Base-by-base conservation (phyloP, 768 basidiomycete species). In the Hygrophoropsis aurantiaca region DNA sequence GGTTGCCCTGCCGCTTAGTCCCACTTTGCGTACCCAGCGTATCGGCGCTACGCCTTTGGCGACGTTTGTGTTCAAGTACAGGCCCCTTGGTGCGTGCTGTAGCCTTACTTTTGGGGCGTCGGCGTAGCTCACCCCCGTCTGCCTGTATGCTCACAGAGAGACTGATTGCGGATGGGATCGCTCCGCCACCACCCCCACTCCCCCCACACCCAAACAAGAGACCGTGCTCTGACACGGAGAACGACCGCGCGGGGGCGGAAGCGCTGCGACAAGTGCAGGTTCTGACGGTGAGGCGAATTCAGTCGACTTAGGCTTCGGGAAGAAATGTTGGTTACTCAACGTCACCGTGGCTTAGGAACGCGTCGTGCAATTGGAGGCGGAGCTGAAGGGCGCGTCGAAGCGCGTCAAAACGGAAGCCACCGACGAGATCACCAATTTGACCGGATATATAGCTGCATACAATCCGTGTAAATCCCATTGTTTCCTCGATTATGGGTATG, bases 1-100 rank as follows among this genome's bases (percentile, higher is more conserved):
- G 49, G 39, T 41, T 19, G 16, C 46, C 34, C 45, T 32, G 1
- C 8, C 1, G 11, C 1, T 32, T 7, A 26, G 2, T 15, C 18
- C 32, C 25, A 20, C 0, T 11, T 20, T 21, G 4, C 3, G 11
- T 44, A 24, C 32, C 21, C 20, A 2, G 2, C 25, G 36, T 45
- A 37, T 63, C 39, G 60, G 60, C 42, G 49, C 36, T 24, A 11
- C 32, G 2, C 61, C 63, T 11, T 37, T 66, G 2, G 59, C 32
- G 18, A 59, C 53, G n/a, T 65, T 67, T 24, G 27, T 56, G 24
- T 65, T 65, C 52, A 67, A 47, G 20, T 67, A 67, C 35, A 57
- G 66, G 45, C 16, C 36, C 20, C 20, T 21, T 16, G 36, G 36
- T 38, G 16, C 16, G 64, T 23, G 7, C 21, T 15, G 18, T 44